These are phyloP conservation scores for Kernera saxatilis DNA, from an alignment of 345 rosid genomes.

Conservation along the genomic window DNA sequence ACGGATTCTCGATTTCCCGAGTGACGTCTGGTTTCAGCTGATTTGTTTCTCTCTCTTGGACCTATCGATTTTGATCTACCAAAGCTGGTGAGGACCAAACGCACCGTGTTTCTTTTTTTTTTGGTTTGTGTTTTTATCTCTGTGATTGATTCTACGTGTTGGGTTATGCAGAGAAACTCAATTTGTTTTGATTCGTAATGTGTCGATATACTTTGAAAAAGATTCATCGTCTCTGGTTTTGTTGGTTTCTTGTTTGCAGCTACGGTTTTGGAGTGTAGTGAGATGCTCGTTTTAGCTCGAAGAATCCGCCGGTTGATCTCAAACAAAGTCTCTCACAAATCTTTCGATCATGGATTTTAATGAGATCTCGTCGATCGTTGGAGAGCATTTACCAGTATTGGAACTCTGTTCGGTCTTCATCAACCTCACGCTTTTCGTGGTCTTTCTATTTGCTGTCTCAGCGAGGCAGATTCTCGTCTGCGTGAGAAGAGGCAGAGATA, in stretches of 20 bases:
- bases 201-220: constrained; percentile 33
- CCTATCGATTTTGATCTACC: constrained; percentile 21
- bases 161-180: constrained; percentile 31
- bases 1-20: constrained; percentile 16
- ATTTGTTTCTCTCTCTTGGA: constrained; percentile 7
- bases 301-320: constrained; percentile 35
- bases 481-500: constrained; percentile 52
- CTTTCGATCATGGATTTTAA: constrained; percentile 39
- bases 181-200: constrained; percentile 48
- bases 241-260: constrained; percentile 22
- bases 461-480: constrained; percentile 61
- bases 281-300: constrained; percentile 49
- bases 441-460: constrained; percentile 60
- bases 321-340: constrained; percentile 18
- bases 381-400: constrained; percentile 40
- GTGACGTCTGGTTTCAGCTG: constrained; percentile 29
- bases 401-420: constrained; percentile 71
- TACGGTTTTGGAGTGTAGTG: constrained; percentile 32
- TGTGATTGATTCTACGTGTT: constrained; percentile 29
- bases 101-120: neutral
- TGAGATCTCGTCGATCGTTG: constrained; percentile 25
- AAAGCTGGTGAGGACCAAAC: constrained; percentile 21
- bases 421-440: constrained; percentile 60
- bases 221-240: constrained; percentile 20
- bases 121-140: neutral